These are phyloP conservation scores for Fraxinus sp. DNA, from an alignment of 305 asterid species.

Conservation along the genomic window DNA sequence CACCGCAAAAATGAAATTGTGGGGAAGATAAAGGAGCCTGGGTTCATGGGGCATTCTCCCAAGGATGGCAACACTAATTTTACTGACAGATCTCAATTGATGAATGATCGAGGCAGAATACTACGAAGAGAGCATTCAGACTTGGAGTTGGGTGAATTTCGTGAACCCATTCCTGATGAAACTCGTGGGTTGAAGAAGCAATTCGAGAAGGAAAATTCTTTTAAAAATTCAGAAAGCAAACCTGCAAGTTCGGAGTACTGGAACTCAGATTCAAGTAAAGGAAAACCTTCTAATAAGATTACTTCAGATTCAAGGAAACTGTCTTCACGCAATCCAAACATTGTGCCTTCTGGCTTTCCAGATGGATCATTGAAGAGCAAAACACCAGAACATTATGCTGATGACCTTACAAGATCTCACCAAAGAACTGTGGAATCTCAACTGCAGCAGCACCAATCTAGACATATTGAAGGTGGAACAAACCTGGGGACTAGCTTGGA, in stretches of 20 bases:
- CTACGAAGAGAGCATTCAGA: conserved; percentile 82
- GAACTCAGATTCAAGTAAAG: conserved; percentile 58
- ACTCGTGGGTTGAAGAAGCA: conserved; percentile 48
- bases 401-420: conserved; percentile 53
- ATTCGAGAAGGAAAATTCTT: conserved; percentile 57
- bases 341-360: conserved; percentile 37
- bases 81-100: conserved; percentile 45
- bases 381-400: conserved; percentile 43
- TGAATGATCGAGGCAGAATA: conserved; percentile 52
- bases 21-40: conserved; percentile 48
- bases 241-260: conserved; percentile 48
- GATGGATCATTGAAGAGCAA: conserved; percentile 59
- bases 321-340: conserved; percentile 46
- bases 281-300: conserved; percentile 48
- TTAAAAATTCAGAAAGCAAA: conserved; percentile 51
- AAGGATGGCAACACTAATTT: conserved; percentile 44
- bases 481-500: conserved; percentile 41
- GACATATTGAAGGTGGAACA: conserved; percentile 44
- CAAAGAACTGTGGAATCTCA: conserved; percentile 44
- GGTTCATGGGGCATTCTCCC: conserved; percentile 40
- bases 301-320: conserved; percentile 43
- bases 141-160: conserved; percentile 90
- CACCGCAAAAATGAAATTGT: conserved; percentile 41
- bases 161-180: conserved; percentile 68
- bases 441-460: conserved; percentile 42